phyloP scores from a whole-genome alignment of 331 rosid genomes.

The Stylosanthes scabra region DNA sequence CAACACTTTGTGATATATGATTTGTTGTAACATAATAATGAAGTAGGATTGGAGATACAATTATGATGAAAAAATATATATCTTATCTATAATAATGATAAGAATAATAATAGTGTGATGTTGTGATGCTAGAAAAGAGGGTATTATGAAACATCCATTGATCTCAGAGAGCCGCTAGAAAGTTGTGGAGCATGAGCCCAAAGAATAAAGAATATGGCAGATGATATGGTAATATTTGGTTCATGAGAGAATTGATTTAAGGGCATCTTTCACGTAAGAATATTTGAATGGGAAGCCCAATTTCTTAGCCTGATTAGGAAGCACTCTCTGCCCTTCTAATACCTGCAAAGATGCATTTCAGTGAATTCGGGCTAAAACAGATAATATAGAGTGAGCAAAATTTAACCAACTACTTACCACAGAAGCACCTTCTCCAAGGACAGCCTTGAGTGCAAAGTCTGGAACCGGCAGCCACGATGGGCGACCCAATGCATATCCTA shows the following conservation, averaged over 20 bases:
- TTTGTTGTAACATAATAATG: background rate
- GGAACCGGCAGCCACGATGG: slow-evolving; percentile 99
- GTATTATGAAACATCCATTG: background rate
- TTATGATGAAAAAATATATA: background rate
- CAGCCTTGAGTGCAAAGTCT: slow-evolving; percentile 88
- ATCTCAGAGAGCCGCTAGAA: slow-evolving; percentile 10
- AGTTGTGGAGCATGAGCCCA: slow-evolving; percentile 8
- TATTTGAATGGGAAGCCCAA: slow-evolving; percentile 94
- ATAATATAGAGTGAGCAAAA: background rate
- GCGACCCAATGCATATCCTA: slow-evolving; percentile 84
- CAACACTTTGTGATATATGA: no score
- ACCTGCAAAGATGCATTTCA: slow-evolving; percentile 60
- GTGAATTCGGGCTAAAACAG: background rate
- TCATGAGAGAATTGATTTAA: slow-evolving; percentile 75
- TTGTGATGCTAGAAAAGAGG: background rate
- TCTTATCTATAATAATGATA: background rate
- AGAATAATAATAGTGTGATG: background rate
- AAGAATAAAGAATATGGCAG: slow-evolving; percentile 50
- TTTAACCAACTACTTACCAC: slow-evolving; percentile 63
- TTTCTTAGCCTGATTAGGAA: slow-evolving; percentile 87
- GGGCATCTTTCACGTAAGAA: slow-evolving; percentile 77
- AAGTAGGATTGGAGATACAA: background rate
- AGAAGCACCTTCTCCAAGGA: slow-evolving; percentile 94
- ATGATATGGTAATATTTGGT: slow-evolving; percentile 9
- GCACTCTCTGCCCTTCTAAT: slow-evolving; percentile 87